Evolutionary conservation across 768 basidiomycete genomes (phyloP), one percentile per base, ranked within the genome.

Genomic region (Gloeopeniophorella convolvens): DNA sequence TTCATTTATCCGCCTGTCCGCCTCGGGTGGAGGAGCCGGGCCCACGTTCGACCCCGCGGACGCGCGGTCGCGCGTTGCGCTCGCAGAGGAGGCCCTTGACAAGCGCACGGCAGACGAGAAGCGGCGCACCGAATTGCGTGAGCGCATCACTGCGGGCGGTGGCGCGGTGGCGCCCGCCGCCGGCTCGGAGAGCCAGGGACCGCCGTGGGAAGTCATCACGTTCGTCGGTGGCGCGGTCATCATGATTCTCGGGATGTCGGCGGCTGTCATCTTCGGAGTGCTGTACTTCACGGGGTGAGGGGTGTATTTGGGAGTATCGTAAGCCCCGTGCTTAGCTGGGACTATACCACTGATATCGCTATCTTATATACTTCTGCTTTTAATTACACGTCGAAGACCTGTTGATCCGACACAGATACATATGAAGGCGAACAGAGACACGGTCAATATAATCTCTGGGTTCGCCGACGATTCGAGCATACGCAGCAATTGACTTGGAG

Each of bases 1-100:
- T 2, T 89, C 92, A 3, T 96, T 95, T 72, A 78, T 99, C 36
- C 64, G 65, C 5, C 57, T 77, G 59, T 59, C 36, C 18, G 6
- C 31, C 13, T 13, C 36, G 9, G 53, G 52, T 16, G 39, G 39
- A 15, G 32, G 39, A 31, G 26, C 43, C 28, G 26, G 26, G 3
- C 37, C 54, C 27, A 57, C 65, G 2, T 71, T 78, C 55, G 68
- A 83, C 62, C 61, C 71, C 2, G 37, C 60, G 21, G 85, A 89
- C 63, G 72, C 79, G 12, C 80, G 87, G 15, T 72, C 80, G 2
- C 65, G 65, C 3, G 71, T 86, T 24, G 66, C 77, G 30, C 60
- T 70, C 27, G 48, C 64, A 21, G 70, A 78, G 53, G 66, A 76
- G 47, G 63, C 71, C 52, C 60, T 65, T 39, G 70, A 72, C 15